phyloP scores from a whole-genome alignment of 108 stramenopile species.

The Cyclostephanos tholiformis region DNA sequence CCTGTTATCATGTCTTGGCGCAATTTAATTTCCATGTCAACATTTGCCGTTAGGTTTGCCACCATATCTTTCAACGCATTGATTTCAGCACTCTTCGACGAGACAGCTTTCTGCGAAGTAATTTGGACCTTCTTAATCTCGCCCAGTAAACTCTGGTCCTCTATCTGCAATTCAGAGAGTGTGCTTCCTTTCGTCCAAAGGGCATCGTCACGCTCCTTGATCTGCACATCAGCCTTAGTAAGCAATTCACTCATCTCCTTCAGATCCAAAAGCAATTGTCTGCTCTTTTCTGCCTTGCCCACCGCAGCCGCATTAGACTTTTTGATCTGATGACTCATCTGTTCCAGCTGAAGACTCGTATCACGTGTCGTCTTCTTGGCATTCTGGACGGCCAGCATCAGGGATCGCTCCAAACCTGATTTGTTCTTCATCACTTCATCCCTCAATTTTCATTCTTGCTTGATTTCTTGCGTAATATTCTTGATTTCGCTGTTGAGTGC shows the following conservation, averaged over 20 bases:
- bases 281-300: constrained; percentile 19
- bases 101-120: constrained; percentile 14
- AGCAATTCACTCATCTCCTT: constrained; percentile 10
- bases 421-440: too few relatives aligned
- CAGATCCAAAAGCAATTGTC: constrained; percentile 6
- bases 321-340: constrained; percentile 23
- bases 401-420: constrained; percentile 14
- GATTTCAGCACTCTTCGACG: constrained; percentile 26
- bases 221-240: constrained; percentile 2
- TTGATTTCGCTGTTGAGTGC: constrained; percentile 23
- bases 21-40: too few relatives aligned
- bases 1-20: constrained; percentile 21
- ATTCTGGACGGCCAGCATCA: constrained; percentile 23
- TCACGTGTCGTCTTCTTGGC: constrained; percentile 6
- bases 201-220: constrained; percentile 4
- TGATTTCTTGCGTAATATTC: constrained; percentile 13
- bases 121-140: neutral
- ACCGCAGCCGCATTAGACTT: neutral
- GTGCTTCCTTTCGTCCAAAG: constrained; percentile 8
- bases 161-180: neutral
- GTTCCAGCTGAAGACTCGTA: constrained; percentile 17
- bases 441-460: constrained; percentile 25
- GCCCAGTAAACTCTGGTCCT: neutral
- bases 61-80: too few relatives aligned
- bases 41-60: too few relatives aligned